Evolutionary conservation across 352 stramenopile species (phyloP).

Genomic region (Pythium aquatile): DNA sequence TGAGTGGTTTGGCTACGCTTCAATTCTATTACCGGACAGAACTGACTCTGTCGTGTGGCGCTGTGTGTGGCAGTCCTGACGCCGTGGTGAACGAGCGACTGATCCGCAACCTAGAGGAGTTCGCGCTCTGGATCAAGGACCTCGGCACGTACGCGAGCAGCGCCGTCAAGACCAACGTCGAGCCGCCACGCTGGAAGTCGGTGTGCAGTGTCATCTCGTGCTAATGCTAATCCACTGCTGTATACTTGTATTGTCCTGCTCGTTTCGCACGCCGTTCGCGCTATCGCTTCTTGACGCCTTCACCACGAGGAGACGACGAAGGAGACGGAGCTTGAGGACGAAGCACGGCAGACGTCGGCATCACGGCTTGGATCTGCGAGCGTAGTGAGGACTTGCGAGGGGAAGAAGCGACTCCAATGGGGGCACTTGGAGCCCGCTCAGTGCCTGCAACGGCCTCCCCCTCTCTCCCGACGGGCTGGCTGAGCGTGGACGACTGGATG

Average conservation of each 20-base stretch:
- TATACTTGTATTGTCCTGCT: not conserved
- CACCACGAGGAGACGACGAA: not conserved
- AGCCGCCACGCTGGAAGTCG: conserved; percentile 69
- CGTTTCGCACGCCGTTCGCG: not conserved
- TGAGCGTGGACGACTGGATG: conserved; percentile 16
- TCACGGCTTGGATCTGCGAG: not conserved
- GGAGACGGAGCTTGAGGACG: not conserved
- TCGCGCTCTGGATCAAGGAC: conserved; percentile 76
- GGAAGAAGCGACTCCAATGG: not conserved
- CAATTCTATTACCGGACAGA: too few relatives aligned
- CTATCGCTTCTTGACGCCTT: not conserved
- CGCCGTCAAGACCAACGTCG: conserved; percentile 54
- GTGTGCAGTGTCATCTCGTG: conserved; percentile 65
- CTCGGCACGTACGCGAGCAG: conserved; percentile 70
- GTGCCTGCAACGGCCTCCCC: not conserved
- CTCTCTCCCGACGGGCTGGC: conserved; percentile 9
- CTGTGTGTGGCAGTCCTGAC: conserved; percentile 24
- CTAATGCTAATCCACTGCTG: conserved; percentile 21
- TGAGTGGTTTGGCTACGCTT: conserved; percentile 8
- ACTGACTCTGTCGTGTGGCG: too few relatives aligned
- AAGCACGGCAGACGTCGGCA: not conserved
- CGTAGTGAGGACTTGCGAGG: conserved; percentile 12
- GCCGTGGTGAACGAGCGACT: conserved; percentile 45
- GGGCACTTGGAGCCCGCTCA: not conserved
- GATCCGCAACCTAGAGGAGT: conserved; percentile 65